phyloP scores from a whole-genome alignment of 768 basidiomycete genomes.

The Auriculariales sp. region DNA sequence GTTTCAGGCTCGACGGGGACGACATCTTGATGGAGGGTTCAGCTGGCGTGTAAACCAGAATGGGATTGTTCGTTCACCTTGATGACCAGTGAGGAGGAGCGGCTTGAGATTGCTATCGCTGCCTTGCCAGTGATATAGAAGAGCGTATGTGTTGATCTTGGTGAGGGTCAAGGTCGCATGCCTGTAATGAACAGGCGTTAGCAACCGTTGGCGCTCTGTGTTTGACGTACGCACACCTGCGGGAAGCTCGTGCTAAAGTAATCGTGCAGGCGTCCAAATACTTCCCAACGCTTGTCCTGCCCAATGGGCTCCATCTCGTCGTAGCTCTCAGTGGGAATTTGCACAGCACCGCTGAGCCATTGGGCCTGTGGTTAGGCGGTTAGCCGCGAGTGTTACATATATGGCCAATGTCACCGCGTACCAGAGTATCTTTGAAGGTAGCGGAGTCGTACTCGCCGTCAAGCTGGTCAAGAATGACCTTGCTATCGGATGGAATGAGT shows the following conservation, averaged over 20 bases:
- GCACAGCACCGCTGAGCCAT: neutral
- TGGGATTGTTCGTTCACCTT: conserved; percentile 3
- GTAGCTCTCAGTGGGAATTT: neutral
- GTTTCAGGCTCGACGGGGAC: conserved; percentile 26
- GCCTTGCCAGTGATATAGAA: conserved; percentile 23
- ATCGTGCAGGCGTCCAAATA: conserved; percentile 18
- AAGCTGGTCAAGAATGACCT: neutral
- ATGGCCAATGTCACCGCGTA: neutral
- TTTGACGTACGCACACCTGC: conserved; percentile 18
- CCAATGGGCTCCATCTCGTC: neutral
- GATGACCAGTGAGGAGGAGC: conserved; percentile 14
- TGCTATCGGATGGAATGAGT: neutral
- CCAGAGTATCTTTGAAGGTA: neutral
- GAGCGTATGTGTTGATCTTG: conserved; percentile 22
- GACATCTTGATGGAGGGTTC: neutral
- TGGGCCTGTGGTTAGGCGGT: neutral
- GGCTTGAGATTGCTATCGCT: conserved; percentile 19
- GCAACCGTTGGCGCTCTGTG: too few species aligned
- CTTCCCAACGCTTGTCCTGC: conserved; percentile 15
- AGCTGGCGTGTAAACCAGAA: neutral
- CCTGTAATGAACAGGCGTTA: conserved; percentile 8
- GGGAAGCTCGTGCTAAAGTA: conserved; percentile 27
- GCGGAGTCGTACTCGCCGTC: neutral
- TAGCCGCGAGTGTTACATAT: neutral
- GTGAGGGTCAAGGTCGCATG: conserved; percentile 19